Evolutionary conservation across 2,329 filamentous ascomycete genomes (phyloP).

Genomic region (Cercospora sp.): DNA sequence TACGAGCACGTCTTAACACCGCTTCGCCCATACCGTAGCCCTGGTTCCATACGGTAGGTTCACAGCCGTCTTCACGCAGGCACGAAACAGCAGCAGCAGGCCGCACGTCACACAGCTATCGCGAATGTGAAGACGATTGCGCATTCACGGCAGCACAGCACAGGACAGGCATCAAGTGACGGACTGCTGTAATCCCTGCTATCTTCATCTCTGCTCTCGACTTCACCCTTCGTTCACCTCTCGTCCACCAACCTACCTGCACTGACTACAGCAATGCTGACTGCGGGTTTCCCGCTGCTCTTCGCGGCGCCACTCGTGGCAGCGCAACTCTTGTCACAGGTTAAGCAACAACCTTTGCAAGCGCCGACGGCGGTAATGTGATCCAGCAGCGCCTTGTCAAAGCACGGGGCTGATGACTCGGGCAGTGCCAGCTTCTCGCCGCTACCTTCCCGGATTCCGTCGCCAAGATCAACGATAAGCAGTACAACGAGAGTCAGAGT

Average conservation of each 20-base stretch:
- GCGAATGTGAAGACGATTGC: not conserved
- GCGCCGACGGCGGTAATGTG: not conserved
- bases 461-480: slow-evolving; percentile 6
- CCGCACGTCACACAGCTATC: not conserved
- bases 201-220: not conserved
- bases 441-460: slow-evolving; percentile 20
- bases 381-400: not conserved
- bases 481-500: slow-evolving; percentile 13
- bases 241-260: not conserved
- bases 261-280: not conserved
- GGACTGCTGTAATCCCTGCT: not conserved
- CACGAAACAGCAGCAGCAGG: not conserved
- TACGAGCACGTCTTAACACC: not conserved
- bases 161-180: not conserved
- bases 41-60: not conserved
- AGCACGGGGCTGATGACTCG: not conserved
- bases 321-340: not conserved
- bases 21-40: not conserved
- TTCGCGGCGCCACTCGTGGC: not conserved
- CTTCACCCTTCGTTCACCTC: not conserved
- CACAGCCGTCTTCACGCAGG: not conserved
- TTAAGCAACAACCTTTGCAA: not conserved
- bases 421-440: slow-evolving; percentile 20
- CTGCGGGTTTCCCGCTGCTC: not conserved
- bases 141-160: not conserved